Conservation (phyloP, 208 protist genomes). For the Tritrichomonas foetus region DNA sequence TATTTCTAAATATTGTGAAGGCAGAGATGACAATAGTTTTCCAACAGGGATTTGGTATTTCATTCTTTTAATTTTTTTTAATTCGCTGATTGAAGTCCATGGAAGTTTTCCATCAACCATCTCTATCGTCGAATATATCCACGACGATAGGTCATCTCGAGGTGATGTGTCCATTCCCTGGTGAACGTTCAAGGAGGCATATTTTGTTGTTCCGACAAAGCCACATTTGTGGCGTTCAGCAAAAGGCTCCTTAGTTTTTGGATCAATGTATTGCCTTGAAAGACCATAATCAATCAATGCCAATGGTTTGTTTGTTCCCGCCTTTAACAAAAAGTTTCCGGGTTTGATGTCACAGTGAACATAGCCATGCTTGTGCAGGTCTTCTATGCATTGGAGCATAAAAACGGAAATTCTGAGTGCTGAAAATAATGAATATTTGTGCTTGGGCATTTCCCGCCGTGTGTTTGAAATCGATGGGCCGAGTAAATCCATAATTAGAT, state of each 20-base stretch:
- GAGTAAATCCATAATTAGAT: neutral
- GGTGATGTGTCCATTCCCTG: neutral
- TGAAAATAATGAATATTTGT: neutral
- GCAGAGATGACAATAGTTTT: no score
- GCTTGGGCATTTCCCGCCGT: neutral
- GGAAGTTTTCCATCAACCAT: neutral
- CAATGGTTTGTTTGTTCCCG: neutral
- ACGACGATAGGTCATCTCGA: neutral
- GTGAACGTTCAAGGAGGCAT: neutral
- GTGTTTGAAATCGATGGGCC: constrained; percentile 36
- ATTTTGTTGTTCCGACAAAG: neutral
- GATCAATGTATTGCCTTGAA: constrained; percentile 15
- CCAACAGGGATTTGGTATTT: neutral
- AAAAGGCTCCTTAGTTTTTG: neutral
- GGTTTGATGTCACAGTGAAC: neutral
- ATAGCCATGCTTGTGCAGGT: neutral
- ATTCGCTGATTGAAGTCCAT: neutral
- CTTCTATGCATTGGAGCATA: constrained; percentile 1
- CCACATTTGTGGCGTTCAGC: neutral
- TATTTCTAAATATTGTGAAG: no score
- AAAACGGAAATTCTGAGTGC: neutral
- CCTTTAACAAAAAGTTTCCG: neutral
- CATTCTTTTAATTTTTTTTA: neutral
- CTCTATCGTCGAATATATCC: neutral
- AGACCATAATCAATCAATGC: constrained; percentile 21